A percentile compares a stretch with the other conserved stretches of the same genome.
phyloP scores from a whole-genome alignment of 2,329 filamentous ascomycete species.

The Exophiala viscosa region DNA sequence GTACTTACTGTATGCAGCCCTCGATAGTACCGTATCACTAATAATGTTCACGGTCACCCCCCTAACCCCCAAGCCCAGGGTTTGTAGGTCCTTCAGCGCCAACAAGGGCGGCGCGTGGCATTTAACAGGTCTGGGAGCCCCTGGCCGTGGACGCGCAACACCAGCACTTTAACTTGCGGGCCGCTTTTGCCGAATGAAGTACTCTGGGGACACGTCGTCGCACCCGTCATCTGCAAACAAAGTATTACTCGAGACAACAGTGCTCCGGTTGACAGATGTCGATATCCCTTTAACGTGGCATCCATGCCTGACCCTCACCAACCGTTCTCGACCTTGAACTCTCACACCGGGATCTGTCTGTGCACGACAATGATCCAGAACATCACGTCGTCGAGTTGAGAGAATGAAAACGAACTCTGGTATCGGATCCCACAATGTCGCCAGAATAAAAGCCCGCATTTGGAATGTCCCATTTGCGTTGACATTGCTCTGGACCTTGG shows the following conservation, averaged over 20 bases:
- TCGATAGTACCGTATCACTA: too few relatives aligned
- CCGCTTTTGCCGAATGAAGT: not conserved
- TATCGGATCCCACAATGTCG: constrained; percentile 6
- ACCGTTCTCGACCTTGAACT: too few relatives aligned
- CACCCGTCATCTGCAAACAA: not conserved
- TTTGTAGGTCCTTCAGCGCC: not conserved
- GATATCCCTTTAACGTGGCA: too few relatives aligned
- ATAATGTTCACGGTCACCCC: too few relatives aligned
- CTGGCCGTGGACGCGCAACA: not conserved
- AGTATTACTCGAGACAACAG: too few relatives aligned
- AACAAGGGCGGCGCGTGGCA: not conserved
- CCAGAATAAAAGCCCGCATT: constrained; percentile 14
- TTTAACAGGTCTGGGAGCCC: not conserved
- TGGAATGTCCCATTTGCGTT: constrained; percentile 42
- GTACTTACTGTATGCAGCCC: too few relatives aligned
- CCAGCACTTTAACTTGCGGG: not conserved
- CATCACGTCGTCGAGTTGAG: not conserved
- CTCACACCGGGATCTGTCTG: not conserved
- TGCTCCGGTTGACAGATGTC: too few relatives aligned
- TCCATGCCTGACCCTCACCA: too few relatives aligned
- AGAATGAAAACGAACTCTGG: constrained; percentile 17
- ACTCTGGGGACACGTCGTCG: not conserved
- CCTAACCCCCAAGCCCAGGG: too few relatives aligned
- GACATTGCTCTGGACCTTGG: constrained; percentile 68
- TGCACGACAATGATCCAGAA: constrained; percentile 6